phyloP scores from a whole-genome alignment of 2,329 filamentous ascomycete species.

The Verticillium tricorpus region DNA sequence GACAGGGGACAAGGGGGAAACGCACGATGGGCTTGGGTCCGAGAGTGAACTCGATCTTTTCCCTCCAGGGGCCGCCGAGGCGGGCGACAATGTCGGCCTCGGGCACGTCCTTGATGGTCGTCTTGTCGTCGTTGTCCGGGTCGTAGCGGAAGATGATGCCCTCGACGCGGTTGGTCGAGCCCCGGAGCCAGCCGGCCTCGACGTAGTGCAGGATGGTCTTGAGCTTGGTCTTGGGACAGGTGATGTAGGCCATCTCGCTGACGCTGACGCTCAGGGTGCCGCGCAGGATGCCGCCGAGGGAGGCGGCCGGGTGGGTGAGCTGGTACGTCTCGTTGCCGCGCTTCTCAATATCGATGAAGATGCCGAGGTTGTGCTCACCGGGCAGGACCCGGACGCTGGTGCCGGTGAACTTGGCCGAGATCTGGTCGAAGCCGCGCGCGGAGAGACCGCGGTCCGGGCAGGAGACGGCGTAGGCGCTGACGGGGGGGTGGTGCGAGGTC shows the following conservation, averaged over 20 bases:
- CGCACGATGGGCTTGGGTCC: slow-evolving; percentile 59
- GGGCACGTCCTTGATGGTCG: slow-evolving; percentile 77
- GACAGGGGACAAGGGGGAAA: slow-evolving; percentile 11
- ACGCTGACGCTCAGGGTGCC: slow-evolving; percentile 88
- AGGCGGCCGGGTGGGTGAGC: slow-evolving; percentile 89
- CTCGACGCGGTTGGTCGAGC: slow-evolving; percentile 84
- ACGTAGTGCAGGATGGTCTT: slow-evolving; percentile 92
- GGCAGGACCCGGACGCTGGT: slow-evolving; percentile 89
- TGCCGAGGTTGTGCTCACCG: slow-evolving; percentile 90
- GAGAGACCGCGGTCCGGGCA: slow-evolving; percentile 87
- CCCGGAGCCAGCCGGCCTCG: slow-evolving; percentile 92
- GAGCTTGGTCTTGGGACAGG: slow-evolving; percentile 82
- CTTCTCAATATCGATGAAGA: slow-evolving; percentile 83
- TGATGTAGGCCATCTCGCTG: slow-evolving; percentile 82
- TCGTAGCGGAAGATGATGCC: slow-evolving; percentile 90
- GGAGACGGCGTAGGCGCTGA: slow-evolving; percentile 91
- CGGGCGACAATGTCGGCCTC: slow-evolving; percentile 79
- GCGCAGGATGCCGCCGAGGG: slow-evolving; percentile 80
- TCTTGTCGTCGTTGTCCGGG: slow-evolving; percentile 76
- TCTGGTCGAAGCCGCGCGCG: slow-evolving; percentile 89
- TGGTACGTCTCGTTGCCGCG: slow-evolving; percentile 88
- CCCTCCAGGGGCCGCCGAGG: slow-evolving; percentile 83
- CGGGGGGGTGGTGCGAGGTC: slow-evolving; percentile 94
- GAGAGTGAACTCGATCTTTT: slow-evolving; percentile 58
- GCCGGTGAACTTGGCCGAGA: slow-evolving; percentile 96